Conservation (phyloP, 805 yeast genomes). For the Zygoascus flipseniorum region DNA sequence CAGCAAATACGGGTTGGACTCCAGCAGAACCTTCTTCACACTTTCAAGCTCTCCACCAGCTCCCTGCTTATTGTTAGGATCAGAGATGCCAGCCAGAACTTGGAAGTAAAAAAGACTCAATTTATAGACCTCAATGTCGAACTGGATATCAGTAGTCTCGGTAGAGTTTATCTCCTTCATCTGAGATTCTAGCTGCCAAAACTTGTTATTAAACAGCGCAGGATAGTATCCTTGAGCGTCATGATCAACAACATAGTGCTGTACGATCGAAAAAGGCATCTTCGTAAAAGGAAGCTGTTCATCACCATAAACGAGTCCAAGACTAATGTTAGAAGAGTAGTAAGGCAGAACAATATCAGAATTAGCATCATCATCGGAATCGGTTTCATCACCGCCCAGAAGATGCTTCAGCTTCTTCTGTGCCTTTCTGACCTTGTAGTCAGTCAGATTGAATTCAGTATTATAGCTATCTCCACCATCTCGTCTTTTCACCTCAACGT, state of each 20-base stretch:
- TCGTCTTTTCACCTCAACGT: background rate
- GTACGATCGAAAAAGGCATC: slow-evolving; percentile 22
- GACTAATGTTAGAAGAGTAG: slow-evolving; percentile 33
- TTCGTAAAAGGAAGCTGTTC: slow-evolving; percentile 16
- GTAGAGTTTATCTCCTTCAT: slow-evolving; percentile 15
- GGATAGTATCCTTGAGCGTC: slow-evolving; percentile 30
- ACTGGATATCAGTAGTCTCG: slow-evolving; percentile 14
- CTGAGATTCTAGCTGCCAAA: slow-evolving; percentile 34
- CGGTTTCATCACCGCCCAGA: background rate
- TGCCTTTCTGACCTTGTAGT: background rate
- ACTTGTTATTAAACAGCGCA: slow-evolving; percentile 30
- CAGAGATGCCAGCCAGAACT: slow-evolving; percentile 21
- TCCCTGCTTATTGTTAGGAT: slow-evolving; percentile 27
- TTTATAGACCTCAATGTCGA: slow-evolving; percentile 26
- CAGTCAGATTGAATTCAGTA: background rate
- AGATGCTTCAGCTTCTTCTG: background rate
- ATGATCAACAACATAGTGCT: slow-evolving; percentile 1
- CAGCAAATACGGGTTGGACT: slow-evolving; percentile 32
- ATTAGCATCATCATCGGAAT: background rate
- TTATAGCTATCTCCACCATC: background rate
- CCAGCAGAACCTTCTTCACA: slow-evolving; percentile 30
- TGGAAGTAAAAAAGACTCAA: slow-evolving; percentile 28
- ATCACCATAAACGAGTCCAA: slow-evolving; percentile 21
- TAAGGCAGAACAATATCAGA: slow-evolving; percentile 3
- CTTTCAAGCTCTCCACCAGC: slow-evolving; percentile 28